Conservation (phyloP, 208 protist genomes). For the Crithidia expoeki region DNA sequence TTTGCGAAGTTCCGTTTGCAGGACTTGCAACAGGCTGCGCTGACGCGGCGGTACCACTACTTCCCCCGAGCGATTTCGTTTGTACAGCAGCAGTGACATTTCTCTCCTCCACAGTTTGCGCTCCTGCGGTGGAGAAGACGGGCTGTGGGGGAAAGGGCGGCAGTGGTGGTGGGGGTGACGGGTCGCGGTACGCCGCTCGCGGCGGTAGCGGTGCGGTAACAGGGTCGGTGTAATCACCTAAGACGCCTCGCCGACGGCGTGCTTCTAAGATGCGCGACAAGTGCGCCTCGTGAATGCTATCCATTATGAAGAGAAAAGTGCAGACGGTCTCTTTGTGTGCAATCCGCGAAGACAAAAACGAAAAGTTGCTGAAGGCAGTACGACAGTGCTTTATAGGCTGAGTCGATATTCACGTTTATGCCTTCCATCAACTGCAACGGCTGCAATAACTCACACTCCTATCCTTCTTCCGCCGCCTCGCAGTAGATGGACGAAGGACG, state of each 20-base stretch:
- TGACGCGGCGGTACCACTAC: neutral
- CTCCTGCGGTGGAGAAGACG: constrained; percentile 26
- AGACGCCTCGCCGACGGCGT: constrained; percentile 60
- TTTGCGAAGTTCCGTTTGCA: neutral
- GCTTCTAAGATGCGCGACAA: constrained; percentile 78
- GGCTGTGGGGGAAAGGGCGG: constrained; percentile 6
- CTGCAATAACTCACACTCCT: no score
- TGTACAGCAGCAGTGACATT: constrained; percentile 13
- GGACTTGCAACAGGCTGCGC: neutral
- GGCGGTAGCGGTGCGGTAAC: constrained; percentile 4
- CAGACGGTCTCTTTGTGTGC: neutral
- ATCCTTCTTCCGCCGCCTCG: no score
- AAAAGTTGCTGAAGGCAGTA: neutral
- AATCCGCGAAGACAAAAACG: neutral
- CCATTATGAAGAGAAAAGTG: constrained; percentile 37
- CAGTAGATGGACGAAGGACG: no score
- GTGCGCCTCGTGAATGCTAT: constrained; percentile 67
- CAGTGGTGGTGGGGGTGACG: constrained; percentile 6
- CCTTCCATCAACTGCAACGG: no score
- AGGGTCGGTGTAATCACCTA: constrained; percentile 32
- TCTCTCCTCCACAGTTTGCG: constrained; percentile 29
- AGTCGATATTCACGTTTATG: no score
- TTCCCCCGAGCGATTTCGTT: constrained; percentile 5
- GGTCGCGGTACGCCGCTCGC: constrained; percentile 13
- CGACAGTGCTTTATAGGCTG: neutral